Conservation (phyloP, 2,329 filamentous ascomycete species). For the Lachnellula suecica region DNA sequence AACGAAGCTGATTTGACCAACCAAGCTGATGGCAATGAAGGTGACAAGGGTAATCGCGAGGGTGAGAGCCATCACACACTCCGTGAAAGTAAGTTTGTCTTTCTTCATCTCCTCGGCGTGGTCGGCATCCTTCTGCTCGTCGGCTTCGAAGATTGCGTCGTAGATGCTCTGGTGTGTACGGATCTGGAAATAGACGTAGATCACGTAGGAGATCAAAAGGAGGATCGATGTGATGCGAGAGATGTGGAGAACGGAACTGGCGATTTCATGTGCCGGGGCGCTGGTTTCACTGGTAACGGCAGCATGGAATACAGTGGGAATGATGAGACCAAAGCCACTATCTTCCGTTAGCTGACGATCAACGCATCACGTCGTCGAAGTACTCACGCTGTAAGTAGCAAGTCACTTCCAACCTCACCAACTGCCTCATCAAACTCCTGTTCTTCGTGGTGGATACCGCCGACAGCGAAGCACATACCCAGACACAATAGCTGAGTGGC, state of each 20-base stretch:
- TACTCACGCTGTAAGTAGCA: constrained; percentile 75
- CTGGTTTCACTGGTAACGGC: constrained; percentile 38
- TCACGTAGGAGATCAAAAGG: constrained; percentile 65
- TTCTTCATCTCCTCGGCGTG: constrained; percentile 57
- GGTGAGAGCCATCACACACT: constrained; percentile 64
- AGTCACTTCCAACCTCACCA: constrained; percentile 74
- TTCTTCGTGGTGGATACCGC: constrained; percentile 66
- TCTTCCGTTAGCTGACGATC: constrained; percentile 7
- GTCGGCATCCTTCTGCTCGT: constrained; percentile 68
- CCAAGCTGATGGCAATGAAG: constrained; percentile 71
- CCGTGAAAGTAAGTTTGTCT: constrained; percentile 71
- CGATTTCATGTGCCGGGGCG: constrained; percentile 41
- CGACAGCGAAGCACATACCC: constrained; percentile 76
- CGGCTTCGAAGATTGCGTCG: constrained; percentile 68
- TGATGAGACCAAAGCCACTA: constrained; percentile 48
- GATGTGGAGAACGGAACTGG: constrained; percentile 57
- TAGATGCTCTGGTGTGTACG: constrained; percentile 76
- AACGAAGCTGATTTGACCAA: constrained; percentile 67
- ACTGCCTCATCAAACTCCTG: constrained; percentile 73
- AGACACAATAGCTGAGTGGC: constrained; percentile 80
- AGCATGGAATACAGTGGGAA: constrained; percentile 47
- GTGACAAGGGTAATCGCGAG: constrained; percentile 69
- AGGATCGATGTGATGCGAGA: constrained; percentile 71
- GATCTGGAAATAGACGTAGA: constrained; percentile 73
- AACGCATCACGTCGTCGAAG: constrained; percentile 3